Evolutionary conservation across 192 early-diverging fungal genomes (phyloP).

Genomic region (Umbelopsis sp.): DNA sequence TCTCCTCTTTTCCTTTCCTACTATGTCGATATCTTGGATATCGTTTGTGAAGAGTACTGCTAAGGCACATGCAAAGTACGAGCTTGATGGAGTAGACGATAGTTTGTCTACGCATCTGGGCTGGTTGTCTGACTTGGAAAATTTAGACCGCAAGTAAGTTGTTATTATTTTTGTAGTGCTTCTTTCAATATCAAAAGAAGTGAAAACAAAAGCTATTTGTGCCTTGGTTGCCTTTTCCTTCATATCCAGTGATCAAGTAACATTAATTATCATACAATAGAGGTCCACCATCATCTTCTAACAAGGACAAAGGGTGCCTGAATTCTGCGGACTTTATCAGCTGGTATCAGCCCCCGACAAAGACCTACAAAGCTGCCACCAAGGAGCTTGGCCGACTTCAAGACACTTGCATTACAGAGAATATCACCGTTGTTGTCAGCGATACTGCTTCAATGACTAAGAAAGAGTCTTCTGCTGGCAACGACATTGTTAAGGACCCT

Average conservation of each 20-base stretch:
- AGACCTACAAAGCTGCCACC: background rate
- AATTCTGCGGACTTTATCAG: background rate
- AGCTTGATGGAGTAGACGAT: slow-evolving; percentile 4
- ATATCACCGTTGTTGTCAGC: background rate
- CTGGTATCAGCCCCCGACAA: background rate
- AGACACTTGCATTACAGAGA: slow-evolving; percentile 8
- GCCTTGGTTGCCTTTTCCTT: background rate
- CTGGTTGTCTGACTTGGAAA: slow-evolving; percentile 19
- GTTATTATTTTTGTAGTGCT: slow-evolving; percentile 2
- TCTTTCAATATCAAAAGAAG: background rate
- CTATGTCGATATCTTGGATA: slow-evolving; percentile 13
- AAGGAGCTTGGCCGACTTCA: background rate
- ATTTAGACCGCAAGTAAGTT: slow-evolving; percentile 15
- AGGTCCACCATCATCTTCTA: too few relatives aligned
- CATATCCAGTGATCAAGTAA: too few relatives aligned
- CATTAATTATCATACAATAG: too few relatives aligned
- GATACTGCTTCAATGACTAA: background rate
- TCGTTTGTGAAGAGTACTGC: background rate
- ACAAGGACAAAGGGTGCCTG: too few relatives aligned
- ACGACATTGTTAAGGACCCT: background rate
- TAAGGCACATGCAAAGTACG: slow-evolving; percentile 3
- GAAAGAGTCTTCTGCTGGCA: background rate
- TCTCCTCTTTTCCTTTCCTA: slow-evolving; percentile 2
- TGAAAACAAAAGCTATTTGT: background rate
- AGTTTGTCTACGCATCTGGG: slow-evolving; percentile 7